phyloP scores from a whole-genome alignment of 345 rosid species.

The Eucalyptus grandis region DNA sequence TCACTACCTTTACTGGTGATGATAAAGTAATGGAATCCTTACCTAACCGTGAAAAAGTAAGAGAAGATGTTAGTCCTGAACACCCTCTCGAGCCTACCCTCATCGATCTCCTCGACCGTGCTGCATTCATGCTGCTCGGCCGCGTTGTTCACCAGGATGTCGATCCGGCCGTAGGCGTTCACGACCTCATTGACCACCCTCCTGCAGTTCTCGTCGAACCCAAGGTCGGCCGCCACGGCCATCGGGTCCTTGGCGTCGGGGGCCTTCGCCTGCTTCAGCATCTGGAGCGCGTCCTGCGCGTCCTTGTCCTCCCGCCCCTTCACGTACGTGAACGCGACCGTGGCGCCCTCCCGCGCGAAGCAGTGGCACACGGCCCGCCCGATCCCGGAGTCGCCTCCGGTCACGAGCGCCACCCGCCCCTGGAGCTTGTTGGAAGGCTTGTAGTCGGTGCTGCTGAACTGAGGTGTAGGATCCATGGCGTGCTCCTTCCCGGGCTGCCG shows the following conservation, averaged over 20 bases:
- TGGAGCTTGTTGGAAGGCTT: conserved; percentile 62
- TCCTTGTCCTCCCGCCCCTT: conserved; percentile 62
- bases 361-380: conserved; percentile 57
- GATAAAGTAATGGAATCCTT: background rate
- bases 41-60: conserved; percentile 45
- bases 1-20: background rate
- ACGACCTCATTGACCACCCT: conserved; percentile 50
- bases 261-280: conserved; percentile 31
- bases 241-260: conserved; percentile 52
- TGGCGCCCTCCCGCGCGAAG: conserved; percentile 63
- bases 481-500: conserved; percentile 63
- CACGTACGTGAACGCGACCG: conserved; percentile 65
- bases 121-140: conserved; percentile 47
- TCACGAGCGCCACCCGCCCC: conserved; percentile 76
- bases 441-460: conserved; percentile 29
- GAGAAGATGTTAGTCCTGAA: conserved; percentile 72
- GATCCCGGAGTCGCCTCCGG: conserved; percentile 85
- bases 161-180: conserved; percentile 47
- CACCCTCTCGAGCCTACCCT: conserved; percentile 54
- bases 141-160: conserved; percentile 55
- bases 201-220: conserved; percentile 62
- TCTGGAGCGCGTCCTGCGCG: conserved; percentile 39
- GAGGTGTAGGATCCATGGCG: conserved; percentile 58
- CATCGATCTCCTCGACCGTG: conserved; percentile 57
- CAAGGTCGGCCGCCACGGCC: conserved; percentile 35